These are phyloP conservation scores for Fusarium sterilihyphosum DNA, from an alignment of 2,329 filamentous ascomycete genomes.

Conservation along the genomic window DNA sequence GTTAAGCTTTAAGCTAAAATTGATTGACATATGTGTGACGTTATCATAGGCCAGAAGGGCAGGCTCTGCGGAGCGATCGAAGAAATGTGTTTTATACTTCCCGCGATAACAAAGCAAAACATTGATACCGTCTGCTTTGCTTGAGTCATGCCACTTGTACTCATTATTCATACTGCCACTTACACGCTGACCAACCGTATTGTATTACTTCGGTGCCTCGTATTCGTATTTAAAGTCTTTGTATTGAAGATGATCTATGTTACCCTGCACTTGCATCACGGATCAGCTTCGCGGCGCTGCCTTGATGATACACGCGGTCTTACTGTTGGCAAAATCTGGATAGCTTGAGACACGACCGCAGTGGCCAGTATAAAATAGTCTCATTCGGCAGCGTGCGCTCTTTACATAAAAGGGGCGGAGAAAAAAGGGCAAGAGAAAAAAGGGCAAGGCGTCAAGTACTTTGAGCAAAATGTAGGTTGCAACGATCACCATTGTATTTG, in stretches of 20 bases:
- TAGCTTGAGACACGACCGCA: neutral
- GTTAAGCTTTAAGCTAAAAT: neutral
- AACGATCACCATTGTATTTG: too few relatives aligned
- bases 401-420: neutral
- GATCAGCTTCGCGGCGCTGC: neutral
- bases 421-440: too few relatives aligned
- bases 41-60: neutral
- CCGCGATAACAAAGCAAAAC: neutral
- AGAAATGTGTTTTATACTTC: neutral
- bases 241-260: too few relatives aligned
- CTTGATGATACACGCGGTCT: neutral
- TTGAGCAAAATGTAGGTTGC: too few relatives aligned
- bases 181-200: too few relatives aligned
- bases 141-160: neutral
- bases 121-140: too few relatives aligned
- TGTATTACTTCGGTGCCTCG: neutral
- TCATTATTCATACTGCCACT: neutral
- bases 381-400: neutral
- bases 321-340: too few relatives aligned
- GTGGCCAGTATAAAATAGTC: too few relatives aligned
- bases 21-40: neutral
- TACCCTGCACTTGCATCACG: neutral
- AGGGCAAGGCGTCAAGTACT: too few relatives aligned
- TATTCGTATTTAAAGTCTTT: neutral
- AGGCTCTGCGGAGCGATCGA: too few relatives aligned